These are phyloP conservation scores for Saccharomycopsis sp. DNA, from an alignment of 805 yeast species.

Conservation along the genomic window DNA sequence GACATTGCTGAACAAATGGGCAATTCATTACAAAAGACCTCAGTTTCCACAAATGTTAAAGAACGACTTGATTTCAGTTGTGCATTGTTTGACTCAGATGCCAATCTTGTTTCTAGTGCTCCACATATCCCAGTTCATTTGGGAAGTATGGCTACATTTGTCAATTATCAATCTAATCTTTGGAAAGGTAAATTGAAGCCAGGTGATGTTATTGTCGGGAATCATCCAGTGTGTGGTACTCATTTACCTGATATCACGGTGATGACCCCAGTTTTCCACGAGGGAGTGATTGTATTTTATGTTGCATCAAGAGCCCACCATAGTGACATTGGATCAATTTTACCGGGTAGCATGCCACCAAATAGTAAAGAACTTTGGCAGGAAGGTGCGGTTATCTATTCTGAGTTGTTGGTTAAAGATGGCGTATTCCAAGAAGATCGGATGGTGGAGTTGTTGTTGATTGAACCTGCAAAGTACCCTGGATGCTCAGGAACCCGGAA, in stretches of 20 bases:
- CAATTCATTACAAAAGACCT: slow-evolving; percentile 65
- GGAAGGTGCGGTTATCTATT: slow-evolving; percentile 85
- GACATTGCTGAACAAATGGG: slow-evolving; percentile 92
- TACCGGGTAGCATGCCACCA: slow-evolving; percentile 95
- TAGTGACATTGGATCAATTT: slow-evolving; percentile 88
- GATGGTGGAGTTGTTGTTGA: slow-evolving; percentile 52
- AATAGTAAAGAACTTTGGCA: slow-evolving; percentile 77
- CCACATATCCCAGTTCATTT: slow-evolving; percentile 85
- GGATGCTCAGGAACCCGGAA: slow-evolving; percentile 90
- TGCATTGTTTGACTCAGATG: slow-evolving; percentile 70
- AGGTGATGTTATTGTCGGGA: slow-evolving; percentile 73
- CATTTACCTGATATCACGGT: slow-evolving; percentile 90
- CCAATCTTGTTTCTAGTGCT: slow-evolving; percentile 81
- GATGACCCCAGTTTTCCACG: slow-evolving; percentile 78
- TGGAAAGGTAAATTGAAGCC: slow-evolving; percentile 60
- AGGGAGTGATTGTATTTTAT: slow-evolving; percentile 56
- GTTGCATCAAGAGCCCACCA: slow-evolving; percentile 95
- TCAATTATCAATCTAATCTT: slow-evolving; percentile 52
- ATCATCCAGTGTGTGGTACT: slow-evolving; percentile 79
- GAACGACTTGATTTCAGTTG: slow-evolving; percentile 81
- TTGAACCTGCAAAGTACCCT: slow-evolving; percentile 72
- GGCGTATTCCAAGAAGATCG: slow-evolving; percentile 73
- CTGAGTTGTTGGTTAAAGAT: slow-evolving; percentile 62
- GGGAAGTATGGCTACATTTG: slow-evolving; percentile 81
- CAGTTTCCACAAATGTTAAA: slow-evolving; percentile 77